These are phyloP conservation scores for Jacaranda mimosifolia DNA, from an alignment of 257 asterid species.

Conservation along the genomic window DNA sequence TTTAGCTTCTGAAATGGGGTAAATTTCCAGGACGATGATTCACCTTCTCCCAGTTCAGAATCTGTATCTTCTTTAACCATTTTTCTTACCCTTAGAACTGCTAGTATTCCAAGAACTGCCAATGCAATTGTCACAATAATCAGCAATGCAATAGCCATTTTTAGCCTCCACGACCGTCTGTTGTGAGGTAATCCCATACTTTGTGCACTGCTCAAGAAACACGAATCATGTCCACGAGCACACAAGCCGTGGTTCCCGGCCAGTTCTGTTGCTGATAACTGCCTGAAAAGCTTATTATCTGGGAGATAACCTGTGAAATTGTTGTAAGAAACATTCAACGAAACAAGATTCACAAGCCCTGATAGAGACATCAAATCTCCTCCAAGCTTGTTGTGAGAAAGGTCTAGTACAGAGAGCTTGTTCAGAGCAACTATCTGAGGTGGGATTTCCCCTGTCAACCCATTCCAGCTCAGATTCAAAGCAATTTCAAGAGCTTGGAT, in stretches of 20 bases:
- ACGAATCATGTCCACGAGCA: constrained; percentile 61
- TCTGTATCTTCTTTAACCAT: constrained; percentile 57
- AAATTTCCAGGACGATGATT: constrained; percentile 66
- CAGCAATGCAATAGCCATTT: constrained; percentile 63
- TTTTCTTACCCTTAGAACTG: constrained; percentile 58
- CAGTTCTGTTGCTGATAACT: constrained; percentile 62
- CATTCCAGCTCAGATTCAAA: constrained; percentile 77
- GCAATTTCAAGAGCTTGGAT: constrained; percentile 76
- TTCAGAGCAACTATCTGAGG: constrained; percentile 61
- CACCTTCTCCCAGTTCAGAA: constrained; percentile 62
- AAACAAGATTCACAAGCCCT: constrained; percentile 73
- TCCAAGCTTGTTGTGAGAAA: constrained; percentile 74
- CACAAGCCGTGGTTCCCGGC: constrained; percentile 73
- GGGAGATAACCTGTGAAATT: constrained; percentile 83
- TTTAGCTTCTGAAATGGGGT: constrained; percentile 79
- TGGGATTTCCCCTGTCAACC: constrained; percentile 69
- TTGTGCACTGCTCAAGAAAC: constrained; percentile 53
- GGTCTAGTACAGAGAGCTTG: constrained; percentile 70
- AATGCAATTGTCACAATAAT: constrained; percentile 51
- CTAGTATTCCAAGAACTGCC: constrained; percentile 66
- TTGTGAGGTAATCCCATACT: constrained; percentile 39
- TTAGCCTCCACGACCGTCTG: constrained; percentile 65
- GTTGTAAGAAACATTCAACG: constrained; percentile 73
- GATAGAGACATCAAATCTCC: constrained; percentile 72
- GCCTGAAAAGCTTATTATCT: constrained; percentile 78